Base-by-base conservation (phyloP, 148 eudicot species). In the Rhododendron simsii region DNA sequence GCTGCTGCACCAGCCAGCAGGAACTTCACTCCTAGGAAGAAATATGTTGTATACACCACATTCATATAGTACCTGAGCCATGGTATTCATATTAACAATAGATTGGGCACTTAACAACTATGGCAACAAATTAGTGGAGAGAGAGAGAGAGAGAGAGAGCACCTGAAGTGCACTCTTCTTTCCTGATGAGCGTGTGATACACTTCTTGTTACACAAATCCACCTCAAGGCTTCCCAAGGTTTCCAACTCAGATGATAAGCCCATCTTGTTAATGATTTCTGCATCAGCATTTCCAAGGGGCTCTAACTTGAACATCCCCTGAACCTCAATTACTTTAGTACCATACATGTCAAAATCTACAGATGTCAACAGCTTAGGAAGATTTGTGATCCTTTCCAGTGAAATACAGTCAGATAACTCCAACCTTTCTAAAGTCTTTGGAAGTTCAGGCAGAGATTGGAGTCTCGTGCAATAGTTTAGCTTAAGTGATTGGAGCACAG, bases 21-120 rank as follows among this genome's bases (percentile, higher is more conserved):
- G 86, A n/a, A 73, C 81, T 9, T 47, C 23, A 20, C 67, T 50
- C 41, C 81, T 48, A 20, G 86, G 86, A 37, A 84, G 45, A 37
- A 51, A 84, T 28, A 78, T 33, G 69, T 65, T 74, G 47, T 50
- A 75, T 73, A 84, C 75, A 33, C 69, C 86, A 16, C 74, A 84
- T 84, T 84, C 86, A 11, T 84, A 35, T 20, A 84, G 69, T 33
- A 80, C 86, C 81, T 84, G 69, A 18, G 9, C 6, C 85, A 84
- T 45, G n/a, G 28, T 41, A 69, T n/a, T 26, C 3, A 39, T 39
- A 39, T 39, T 39, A 39, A 39, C 41, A 39, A 39, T 39, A 18
- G 5, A 30, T 9, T 51, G 55, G 55, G 3, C 55, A 51, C n/a
- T 51, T 12, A 33, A 0, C 2, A 39, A 39, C 41, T 39, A 39